Evolutionary conservation across 768 basidiomycete genomes (phyloP).

Genomic region (Hydnum rufescens): DNA sequence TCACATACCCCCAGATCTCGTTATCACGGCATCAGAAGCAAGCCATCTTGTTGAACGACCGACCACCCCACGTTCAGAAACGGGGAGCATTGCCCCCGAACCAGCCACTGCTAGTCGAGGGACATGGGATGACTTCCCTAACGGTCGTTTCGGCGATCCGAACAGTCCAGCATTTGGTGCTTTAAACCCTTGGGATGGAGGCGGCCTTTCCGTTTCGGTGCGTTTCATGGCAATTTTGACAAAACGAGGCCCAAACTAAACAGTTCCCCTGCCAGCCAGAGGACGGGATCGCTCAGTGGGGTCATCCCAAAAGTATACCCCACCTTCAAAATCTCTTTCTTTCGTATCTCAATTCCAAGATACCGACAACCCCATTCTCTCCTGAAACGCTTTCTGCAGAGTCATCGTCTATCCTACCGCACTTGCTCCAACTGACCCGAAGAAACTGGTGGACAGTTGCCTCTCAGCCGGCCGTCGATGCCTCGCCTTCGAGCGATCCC

Average conservation of each 20-base stretch:
- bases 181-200: conserved; percentile 45
- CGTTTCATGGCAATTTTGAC: too few relatives aligned
- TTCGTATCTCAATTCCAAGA: conserved; percentile 52
- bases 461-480: conserved; percentile 87
- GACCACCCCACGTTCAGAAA: conserved; percentile 26
- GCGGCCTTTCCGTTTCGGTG: conserved; percentile 38
- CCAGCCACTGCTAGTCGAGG: conserved; percentile 26
- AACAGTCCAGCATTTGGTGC: conserved; percentile 91
- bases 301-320: conserved; percentile 37
- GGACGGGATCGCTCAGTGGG: conserved; percentile 54
- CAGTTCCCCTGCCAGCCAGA: conserved; percentile 40
- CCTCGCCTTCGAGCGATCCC: conserved; percentile 47
- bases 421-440: conserved; percentile 56
- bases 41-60: conserved; percentile 18
- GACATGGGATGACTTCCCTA: conserved; percentile 95
- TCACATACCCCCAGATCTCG: conserved; percentile 28
- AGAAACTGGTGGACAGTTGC: conserved; percentile 91
- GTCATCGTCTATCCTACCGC: conserved; percentile 56
- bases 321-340: conserved; percentile 71
- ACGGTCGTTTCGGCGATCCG: conserved; percentile 94
- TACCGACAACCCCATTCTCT: conserved; percentile 75
- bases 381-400: conserved; percentile 62
- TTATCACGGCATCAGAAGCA: conserved; percentile 31
- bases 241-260: too few relatives aligned
- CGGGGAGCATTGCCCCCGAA: conserved; percentile 55